Evolutionary conservation across 2,329 filamentous ascomycete species (phyloP).

Genomic region (Venturia carpophila): DNA sequence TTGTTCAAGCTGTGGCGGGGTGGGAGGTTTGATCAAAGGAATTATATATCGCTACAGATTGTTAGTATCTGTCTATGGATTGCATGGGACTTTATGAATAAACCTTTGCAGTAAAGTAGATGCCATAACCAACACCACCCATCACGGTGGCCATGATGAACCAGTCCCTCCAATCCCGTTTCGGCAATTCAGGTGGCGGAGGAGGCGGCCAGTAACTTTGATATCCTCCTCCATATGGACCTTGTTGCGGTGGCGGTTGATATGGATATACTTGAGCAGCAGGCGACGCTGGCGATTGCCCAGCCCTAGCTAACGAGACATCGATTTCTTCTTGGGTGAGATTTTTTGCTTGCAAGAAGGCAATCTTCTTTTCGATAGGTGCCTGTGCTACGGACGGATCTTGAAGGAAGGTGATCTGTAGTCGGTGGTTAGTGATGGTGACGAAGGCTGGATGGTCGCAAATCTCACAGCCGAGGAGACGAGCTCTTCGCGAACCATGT

Average conservation of each 20-base stretch:
- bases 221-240: conserved; percentile 43
- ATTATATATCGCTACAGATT: conserved; percentile 69
- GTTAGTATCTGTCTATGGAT: conserved; percentile 22
- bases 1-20: conserved; percentile 84
- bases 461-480: conserved; percentile 63
- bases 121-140: conserved; percentile 77
- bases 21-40: conserved; percentile 86
- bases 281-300: conserved; percentile 44
- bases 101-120: conserved; percentile 82
- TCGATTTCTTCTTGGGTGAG: conserved; percentile 94
- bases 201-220: conserved; percentile 46
- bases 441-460: background rate
- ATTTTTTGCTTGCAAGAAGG: conserved; percentile 94
- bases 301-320: conserved; percentile 67
- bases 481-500: conserved; percentile 85
- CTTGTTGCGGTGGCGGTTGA: conserved; percentile 33
- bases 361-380: conserved; percentile 84
- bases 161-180: conserved; percentile 94
- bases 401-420: conserved; percentile 62
- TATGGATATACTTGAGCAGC: conserved; percentile 38
- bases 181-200: conserved; percentile 54
- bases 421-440: conserved; percentile 25
- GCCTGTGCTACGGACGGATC: conserved; percentile 86
- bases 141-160: conserved; percentile 99
- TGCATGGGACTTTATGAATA: background rate